Base-by-base conservation (phyloP, 805 yeast species). In the Suhomyces kilbournensis region DNA sequence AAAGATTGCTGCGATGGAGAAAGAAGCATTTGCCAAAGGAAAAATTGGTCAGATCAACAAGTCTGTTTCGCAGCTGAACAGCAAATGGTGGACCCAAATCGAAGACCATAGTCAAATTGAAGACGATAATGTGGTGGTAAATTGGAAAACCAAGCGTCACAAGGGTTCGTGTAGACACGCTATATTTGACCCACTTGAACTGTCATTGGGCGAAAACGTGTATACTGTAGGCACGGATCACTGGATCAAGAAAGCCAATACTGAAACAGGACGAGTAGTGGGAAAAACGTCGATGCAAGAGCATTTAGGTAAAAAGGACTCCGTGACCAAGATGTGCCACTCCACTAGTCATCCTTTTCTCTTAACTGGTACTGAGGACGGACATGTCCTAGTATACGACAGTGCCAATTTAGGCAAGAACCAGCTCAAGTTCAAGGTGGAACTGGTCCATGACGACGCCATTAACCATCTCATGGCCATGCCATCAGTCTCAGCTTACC, bases 61-160 rank as follows among this genome's bases (percentile, higher is more conserved):
- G 55, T 62, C 69, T n/a, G 61, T 71, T 7, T 66, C 72, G 2
- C 71, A 65, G 51, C 70, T 66, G 57, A 65, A 66, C 40, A 65
- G 68, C 57, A 78, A 71, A 60, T 72, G 80, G 70, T 82, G 86
- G 85, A 64, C 68, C 20, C 65, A 71, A 17, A 63, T 68, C 2
- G 58, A 61, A 6, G 74, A 65, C 52, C 64, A 65, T 38, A 60
- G 60, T 9, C 61, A 63, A 3, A 48, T 63, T 6, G 53, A 51
- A 1, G 70, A 65, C 22, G 64, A 62, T 4, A 68, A 67, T 10
- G 59, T 73, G 17, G 63, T 76, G 4, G 64, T 69, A 4, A 61
- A 78, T 25, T 93, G 99, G 99, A 81, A 86, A 51, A 92, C 97
- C 0, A 88, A 82, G 61, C 80, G 98, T 64, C 98, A 93, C 65